These are phyloP conservation scores for Plasmodium knowlesi DNA, from an alignment of 169 alveolate genomes.

Conservation along the genomic window DNA sequence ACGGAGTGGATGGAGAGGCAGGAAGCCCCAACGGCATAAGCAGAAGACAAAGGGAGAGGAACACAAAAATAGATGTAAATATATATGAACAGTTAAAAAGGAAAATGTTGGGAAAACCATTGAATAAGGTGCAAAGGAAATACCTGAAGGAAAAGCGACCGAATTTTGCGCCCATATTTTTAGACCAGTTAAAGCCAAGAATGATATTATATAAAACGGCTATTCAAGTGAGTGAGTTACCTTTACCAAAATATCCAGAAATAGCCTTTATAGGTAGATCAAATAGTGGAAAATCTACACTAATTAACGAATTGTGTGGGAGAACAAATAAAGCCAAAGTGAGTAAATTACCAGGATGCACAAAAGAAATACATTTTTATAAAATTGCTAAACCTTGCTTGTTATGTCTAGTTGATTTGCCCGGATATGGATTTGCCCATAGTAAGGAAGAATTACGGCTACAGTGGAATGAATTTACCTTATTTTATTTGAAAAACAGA, in stretches of 20 bases:
- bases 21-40: slow-evolving; percentile 2
- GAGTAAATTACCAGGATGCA: slow-evolving; percentile 81
- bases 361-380: slow-evolving; percentile 82
- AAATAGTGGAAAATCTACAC: slow-evolving; percentile 84
- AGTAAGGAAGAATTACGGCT: slow-evolving; percentile 79
- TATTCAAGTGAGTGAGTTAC: slow-evolving; percentile 59
- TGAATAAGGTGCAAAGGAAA: slow-evolving; percentile 70
- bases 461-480: slow-evolving; percentile 82
- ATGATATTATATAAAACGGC: slow-evolving; percentile 71
- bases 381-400: slow-evolving; percentile 84
- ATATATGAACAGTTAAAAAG: slow-evolving; percentile 51
- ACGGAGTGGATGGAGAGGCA: slow-evolving; percentile 5
- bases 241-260: slow-evolving; percentile 77
- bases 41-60: slow-evolving; percentile 58
- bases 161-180: slow-evolving; percentile 81
- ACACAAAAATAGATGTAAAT: slow-evolving; percentile 45
- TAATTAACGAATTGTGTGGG: slow-evolving; percentile 85
- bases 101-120: slow-evolving; percentile 66
- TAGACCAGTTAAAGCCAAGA: slow-evolving; percentile 82
- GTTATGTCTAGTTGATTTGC: slow-evolving; percentile 84
- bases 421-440: slow-evolving; percentile 84
- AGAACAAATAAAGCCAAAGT: slow-evolving; percentile 77
- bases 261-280: slow-evolving; percentile 86
- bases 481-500: slow-evolving; percentile 81
- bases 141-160: slow-evolving; percentile 68